Conservation (phyloP, 352 stramenopile genomes). For the Phytophthora sp. region DNA sequence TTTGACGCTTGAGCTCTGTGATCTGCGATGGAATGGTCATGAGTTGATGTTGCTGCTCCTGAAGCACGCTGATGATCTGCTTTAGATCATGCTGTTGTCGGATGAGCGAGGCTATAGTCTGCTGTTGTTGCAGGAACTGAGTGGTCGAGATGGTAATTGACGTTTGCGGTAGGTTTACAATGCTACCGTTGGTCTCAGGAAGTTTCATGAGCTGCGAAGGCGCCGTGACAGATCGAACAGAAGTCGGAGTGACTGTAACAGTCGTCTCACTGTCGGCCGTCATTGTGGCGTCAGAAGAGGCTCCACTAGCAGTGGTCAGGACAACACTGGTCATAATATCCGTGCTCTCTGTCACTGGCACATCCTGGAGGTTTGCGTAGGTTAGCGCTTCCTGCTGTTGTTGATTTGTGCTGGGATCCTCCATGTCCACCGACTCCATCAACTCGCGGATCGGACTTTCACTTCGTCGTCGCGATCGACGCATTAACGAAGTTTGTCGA, state of each 20-base stretch:
- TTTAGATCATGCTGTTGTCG: constrained; percentile 86
- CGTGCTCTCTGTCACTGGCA: constrained; percentile 19
- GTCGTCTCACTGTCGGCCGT: constrained; percentile 15
- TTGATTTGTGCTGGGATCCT: constrained; percentile 26
- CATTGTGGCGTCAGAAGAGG: constrained; percentile 1
- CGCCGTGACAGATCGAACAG: constrained; percentile 15
- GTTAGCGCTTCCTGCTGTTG: constrained; percentile 28
- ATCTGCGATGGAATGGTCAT: constrained; percentile 73
- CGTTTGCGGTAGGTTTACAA: constrained; percentile 46
- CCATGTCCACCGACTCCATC: constrained; percentile 26
- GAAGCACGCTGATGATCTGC: constrained; percentile 75
- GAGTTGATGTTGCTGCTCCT: constrained; percentile 82
- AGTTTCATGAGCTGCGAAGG: constrained; percentile 23
- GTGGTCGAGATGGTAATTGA: constrained; percentile 70
- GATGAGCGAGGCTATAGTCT: constrained; percentile 84
- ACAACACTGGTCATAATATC: constrained; percentile 11
- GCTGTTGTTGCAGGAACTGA: constrained; percentile 82
- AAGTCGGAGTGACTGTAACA: constrained; percentile 10
- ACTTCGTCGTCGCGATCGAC: constrained; percentile 49
- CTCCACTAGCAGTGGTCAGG: constrained; percentile 5
- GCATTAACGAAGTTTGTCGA: constrained; percentile 28
- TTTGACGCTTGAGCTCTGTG: constrained; percentile 66
- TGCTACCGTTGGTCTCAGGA: constrained; percentile 18
- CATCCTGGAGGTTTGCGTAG: constrained; percentile 14
- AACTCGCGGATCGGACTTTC: constrained; percentile 49